These are phyloP conservation scores for Mitragyna speciosa DNA, from an alignment of 257 asterid genomes.

Conservation along the genomic window DNA sequence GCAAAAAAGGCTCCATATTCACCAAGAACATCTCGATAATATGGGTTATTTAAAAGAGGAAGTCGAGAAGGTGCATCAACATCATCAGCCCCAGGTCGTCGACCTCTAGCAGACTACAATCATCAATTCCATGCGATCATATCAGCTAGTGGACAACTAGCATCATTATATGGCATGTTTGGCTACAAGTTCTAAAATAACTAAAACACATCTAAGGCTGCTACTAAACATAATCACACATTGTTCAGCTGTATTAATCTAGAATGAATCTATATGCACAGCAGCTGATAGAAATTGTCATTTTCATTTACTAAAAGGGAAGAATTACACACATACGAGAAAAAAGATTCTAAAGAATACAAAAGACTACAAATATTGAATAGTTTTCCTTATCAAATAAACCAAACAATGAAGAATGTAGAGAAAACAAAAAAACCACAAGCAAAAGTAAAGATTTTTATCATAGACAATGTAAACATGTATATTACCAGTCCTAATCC, in stretches of 20 bases:
- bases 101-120: conserved; percentile 67
- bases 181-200: neutral
- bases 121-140: conserved; percentile 24
- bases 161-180: neutral
- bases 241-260: neutral
- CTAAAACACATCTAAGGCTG: neutral
- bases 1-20: conserved; percentile 92
- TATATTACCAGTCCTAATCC: conserved; percentile 77
- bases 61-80: conserved; percentile 88
- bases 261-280: neutral
- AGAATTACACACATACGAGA: neutral
- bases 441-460: neutral
- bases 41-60: conserved; percentile 59
- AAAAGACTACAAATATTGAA: neutral
- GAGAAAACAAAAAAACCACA: neutral
- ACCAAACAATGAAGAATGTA: neutral
- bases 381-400: conserved; percentile 3
- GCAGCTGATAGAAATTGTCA: neutral
- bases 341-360: neutral
- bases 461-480: neutral
- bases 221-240: neutral
- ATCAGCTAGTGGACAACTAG: conserved; percentile 25
- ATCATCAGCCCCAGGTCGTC: conserved; percentile 87
- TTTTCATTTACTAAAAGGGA: neutral
- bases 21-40: conserved; percentile 77